A percentile compares a stretch with the other conserved stretches of the same genome.
These are phyloP conservation scores for Umbelopsis sp. DNA, from an alignment of 192 early-diverging fungal species.

Conservation along the genomic window DNA sequence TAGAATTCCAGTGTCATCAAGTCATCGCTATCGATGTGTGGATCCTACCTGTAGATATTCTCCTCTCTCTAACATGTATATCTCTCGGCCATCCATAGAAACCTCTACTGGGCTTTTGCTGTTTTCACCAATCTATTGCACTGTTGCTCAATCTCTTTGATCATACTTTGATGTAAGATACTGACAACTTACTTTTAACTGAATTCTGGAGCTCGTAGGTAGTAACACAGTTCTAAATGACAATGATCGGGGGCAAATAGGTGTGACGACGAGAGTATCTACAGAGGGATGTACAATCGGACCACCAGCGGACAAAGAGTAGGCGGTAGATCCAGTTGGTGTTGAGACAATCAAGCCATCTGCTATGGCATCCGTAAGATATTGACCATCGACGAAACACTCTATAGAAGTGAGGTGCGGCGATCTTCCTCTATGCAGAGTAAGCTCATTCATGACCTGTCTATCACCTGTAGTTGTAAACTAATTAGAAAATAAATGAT, in stretches of 20 bases:
- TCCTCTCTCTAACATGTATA: slow-evolving; percentile 66
- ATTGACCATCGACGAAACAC: slow-evolving; percentile 79
- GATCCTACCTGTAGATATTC: slow-evolving; percentile 63
- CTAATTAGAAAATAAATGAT: not conserved
- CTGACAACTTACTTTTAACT: slow-evolving; percentile 51
- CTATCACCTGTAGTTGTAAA: slow-evolving; percentile 35
- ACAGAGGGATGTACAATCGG: slow-evolving; percentile 83
- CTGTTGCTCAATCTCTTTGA: not conserved
- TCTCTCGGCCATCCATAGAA: slow-evolving; percentile 77
- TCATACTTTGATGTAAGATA: not conserved
- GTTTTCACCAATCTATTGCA: slow-evolving; percentile 51
- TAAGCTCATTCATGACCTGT: slow-evolving; percentile 87
- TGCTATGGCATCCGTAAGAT: slow-evolving; percentile 67
- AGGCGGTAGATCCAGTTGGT: slow-evolving; percentile 92
- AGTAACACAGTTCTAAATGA: slow-evolving; percentile 84
- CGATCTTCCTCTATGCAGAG: slow-evolving; percentile 83
- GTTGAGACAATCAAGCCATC: slow-evolving; percentile 78
- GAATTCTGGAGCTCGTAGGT: slow-evolving; percentile 66
- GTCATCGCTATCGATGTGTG: not conserved
- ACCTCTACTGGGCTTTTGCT: slow-evolving; percentile 72
- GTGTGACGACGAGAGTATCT: slow-evolving; percentile 72
- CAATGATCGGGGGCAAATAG: slow-evolving; percentile 83
- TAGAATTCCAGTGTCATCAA: not conserved
- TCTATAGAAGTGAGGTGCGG: slow-evolving; percentile 83
- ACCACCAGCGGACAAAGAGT: slow-evolving; percentile 81